Evolutionary conservation across 495 filamentous ascomycete species (phyloP).

Genomic region (Poronia punctata): DNA sequence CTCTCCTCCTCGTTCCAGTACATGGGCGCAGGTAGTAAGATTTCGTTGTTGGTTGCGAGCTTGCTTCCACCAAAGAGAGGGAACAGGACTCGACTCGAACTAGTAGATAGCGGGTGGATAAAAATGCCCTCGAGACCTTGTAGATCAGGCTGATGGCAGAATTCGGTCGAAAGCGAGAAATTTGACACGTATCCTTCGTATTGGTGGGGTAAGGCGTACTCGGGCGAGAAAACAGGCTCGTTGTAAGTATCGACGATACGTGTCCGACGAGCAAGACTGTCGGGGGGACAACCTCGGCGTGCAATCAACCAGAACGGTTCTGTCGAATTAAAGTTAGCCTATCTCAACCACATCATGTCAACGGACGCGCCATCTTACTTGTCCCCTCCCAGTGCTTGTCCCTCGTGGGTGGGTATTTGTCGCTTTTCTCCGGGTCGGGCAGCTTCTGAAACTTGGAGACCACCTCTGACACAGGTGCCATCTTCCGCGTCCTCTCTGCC

Average conservation of each 20-base stretch:
- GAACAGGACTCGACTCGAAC: constrained; percentile 47
- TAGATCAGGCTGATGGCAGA: constrained; percentile 53
- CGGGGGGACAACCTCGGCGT: constrained; percentile 52
- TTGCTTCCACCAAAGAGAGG: constrained; percentile 70
- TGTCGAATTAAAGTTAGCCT: constrained; percentile 21
- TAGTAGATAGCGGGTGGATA: constrained; percentile 52
- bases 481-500: constrained; percentile 42
- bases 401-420: constrained; percentile 17
- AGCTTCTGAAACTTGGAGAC: constrained; percentile 28
- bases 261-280: constrained; percentile 47
- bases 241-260: constrained; percentile 33
- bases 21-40: constrained; percentile 66
- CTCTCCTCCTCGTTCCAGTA: constrained; percentile 64
- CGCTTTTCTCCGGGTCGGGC: constrained; percentile 20
- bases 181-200: constrained; percentile 56
- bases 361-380: constrained; percentile 25
- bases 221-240: constrained; percentile 35
- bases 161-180: constrained; percentile 56
- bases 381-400: constrained; percentile 37
- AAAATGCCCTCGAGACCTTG: constrained; percentile 59
- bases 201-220: constrained; percentile 34
- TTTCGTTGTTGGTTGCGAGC: constrained; percentile 67
- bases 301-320: constrained; percentile 58
- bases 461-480: constrained; percentile 28
- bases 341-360: constrained; percentile 15